Evolutionary conservation across 2,329 filamentous ascomycete genomes (phyloP).

Genomic region (Ampelomyces quisqualis): DNA sequence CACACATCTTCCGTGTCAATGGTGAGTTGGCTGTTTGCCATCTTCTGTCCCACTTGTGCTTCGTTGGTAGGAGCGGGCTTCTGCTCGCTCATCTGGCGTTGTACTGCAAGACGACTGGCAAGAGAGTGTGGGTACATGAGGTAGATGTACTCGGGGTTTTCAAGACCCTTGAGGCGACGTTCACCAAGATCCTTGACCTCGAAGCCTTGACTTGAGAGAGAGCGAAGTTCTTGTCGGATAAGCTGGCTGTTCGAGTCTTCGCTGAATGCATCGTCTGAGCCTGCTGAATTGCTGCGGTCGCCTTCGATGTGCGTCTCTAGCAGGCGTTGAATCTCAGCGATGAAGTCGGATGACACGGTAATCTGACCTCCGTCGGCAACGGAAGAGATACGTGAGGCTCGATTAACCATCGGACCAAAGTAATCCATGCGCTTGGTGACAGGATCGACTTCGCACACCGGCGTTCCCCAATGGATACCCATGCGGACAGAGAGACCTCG

Average conservation of each 20-base stretch:
- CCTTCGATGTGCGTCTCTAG: conserved; percentile 85
- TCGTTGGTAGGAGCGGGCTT: conserved; percentile 35
- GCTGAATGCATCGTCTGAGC: conserved; percentile 71
- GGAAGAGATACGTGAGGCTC: conserved; percentile 87
- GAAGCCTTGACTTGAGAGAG: conserved; percentile 87
- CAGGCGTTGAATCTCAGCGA: conserved; percentile 89
- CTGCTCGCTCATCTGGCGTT: conserved; percentile 53
- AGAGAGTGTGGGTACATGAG: conserved; percentile 91
- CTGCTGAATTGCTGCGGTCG: conserved; percentile 68
- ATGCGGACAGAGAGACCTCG: conserved; percentile 92
- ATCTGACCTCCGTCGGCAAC: conserved; percentile 97
- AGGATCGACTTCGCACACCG: conserved; percentile 92
- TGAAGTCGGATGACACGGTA: conserved; percentile 94
- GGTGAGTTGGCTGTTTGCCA: conserved; percentile 64
- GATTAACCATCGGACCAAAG: conserved; percentile 99
- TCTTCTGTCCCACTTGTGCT: conserved; percentile 62
- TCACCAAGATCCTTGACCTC: conserved; percentile 96
- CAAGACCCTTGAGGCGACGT: conserved; percentile 90
- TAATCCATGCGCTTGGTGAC: conserved; percentile 99
- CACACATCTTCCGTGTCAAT: conserved; percentile 86
- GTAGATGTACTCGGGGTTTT: conserved; percentile 95
- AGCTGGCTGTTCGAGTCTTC: conserved; percentile 73
- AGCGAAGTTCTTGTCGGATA: conserved; percentile 84
- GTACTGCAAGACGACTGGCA: conserved; percentile 73
- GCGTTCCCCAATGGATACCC: conserved; percentile 94